Base-by-base conservation (phyloP, 495 filamentous ascomycete species). In the Penicillium maclennaniae region DNA sequence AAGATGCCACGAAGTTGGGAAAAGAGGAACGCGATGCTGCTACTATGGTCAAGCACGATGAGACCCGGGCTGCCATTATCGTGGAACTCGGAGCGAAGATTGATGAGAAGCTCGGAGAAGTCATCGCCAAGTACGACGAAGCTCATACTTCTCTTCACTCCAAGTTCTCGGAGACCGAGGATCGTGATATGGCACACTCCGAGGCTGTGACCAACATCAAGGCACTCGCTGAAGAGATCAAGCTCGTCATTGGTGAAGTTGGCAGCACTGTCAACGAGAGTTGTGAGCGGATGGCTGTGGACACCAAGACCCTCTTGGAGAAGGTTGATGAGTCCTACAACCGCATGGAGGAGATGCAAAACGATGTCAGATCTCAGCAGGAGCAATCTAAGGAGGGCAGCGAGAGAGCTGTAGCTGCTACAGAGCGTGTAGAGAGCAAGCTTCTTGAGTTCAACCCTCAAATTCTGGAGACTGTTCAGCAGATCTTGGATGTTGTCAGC, bases 81-180 rank as follows among this genome's bases (percentile, higher is more conserved):
- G 70, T 75, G 16, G 80, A 84, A 42, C 59, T 87, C 2, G 69
- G 74, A 1, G 68, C 69, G 40, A 95, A 90, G 71, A 76, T 96
- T 23, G 90, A 92, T 46, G 86, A 88, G 61, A 84, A 85, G 55
- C 87, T 96, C 61, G 79, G 78, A 43, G 84, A 88, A 54, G 73
- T 96, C 19, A 78, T 93, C 63, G 72, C 76, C 28, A 93, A 91
- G 63, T 92, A 92, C 60, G 89, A 95, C 36, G 88, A 93, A 43
- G 83, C 86, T 42, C 87, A 91, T 61, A 62, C 79, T 14, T 75
- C 80, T 6, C 78, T 86, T 25, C 86, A 91, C 36, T 83, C 85
- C 38, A 87, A 86, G 51, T 80, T 84, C 14, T 83, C 80, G 20
- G 80, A 83, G 49, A 77, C 82, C 39, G 87, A 87, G 48, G 81